phyloP scores from a whole-genome alignment of 768 basidiomycete species.

The Suillus placidus region DNA sequence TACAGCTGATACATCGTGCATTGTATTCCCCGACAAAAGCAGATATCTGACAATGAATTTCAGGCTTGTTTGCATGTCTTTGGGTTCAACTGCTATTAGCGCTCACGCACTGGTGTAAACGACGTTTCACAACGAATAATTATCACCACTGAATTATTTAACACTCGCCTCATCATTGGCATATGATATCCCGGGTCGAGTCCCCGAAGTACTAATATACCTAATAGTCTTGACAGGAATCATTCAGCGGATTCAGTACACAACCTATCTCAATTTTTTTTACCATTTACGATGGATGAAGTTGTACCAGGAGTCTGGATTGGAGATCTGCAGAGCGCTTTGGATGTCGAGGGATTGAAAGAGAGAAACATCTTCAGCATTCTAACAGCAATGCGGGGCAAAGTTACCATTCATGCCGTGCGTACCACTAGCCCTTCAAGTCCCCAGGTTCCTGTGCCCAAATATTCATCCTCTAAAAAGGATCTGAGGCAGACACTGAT shows the following conservation, averaged over 20 bases:
- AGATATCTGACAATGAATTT: not conserved
- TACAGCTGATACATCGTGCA: slow-evolving; percentile 13
- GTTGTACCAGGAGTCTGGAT: slow-evolving; percentile 83
- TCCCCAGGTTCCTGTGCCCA: not conserved
- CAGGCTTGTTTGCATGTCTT: slow-evolving; percentile 11
- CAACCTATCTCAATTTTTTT: not conserved
- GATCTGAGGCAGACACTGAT: not conserved
- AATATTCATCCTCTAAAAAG: slow-evolving; percentile 1
- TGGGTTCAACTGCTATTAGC: no score
- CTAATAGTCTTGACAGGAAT: slow-evolving; percentile 5
- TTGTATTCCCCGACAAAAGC: slow-evolving; percentile 12
- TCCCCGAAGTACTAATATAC: slow-evolving; percentile 1
- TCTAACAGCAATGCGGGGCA: slow-evolving; percentile 72
- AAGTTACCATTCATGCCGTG: slow-evolving; percentile 67
- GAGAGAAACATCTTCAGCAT: slow-evolving; percentile 77
- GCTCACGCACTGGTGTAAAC: no score
- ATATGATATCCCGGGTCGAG: not conserved
- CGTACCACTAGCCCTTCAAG: slow-evolving; percentile 15
- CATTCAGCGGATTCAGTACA: not conserved
- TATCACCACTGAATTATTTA: not conserved
- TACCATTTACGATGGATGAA: slow-evolving; percentile 62
- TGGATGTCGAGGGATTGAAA: slow-evolving; percentile 61
- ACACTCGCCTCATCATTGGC: not conserved
- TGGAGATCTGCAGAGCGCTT: slow-evolving; percentile 74
- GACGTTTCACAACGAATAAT: not conserved